Evolutionary conservation across 2,329 filamentous ascomycete genomes (phyloP).

Genomic region (Aspergillus proliferans): DNA sequence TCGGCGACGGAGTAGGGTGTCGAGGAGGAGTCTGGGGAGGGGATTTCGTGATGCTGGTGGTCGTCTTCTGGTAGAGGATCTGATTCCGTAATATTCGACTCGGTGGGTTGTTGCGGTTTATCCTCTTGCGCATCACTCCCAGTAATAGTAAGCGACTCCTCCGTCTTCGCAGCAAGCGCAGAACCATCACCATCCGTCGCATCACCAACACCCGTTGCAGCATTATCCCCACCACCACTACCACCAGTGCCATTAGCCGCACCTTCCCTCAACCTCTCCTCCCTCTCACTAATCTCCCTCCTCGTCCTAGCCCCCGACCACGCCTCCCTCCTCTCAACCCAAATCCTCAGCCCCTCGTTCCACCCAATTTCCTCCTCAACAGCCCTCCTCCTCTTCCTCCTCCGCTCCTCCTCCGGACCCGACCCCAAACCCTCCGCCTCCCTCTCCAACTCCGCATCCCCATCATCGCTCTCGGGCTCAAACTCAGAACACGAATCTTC

Average conservation of each 20-base stretch:
- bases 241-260: neutral
- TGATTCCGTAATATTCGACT: constrained; percentile 20
- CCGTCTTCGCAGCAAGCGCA: constrained; percentile 14
- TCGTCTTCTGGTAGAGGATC: constrained; percentile 34
- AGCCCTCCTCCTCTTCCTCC: constrained; percentile 52
- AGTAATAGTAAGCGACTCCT: constrained; percentile 17
- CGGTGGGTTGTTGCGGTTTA: constrained; percentile 18
- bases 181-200: constrained; percentile 5
- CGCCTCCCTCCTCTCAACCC: constrained; percentile 66
- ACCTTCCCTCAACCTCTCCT: constrained; percentile 8
- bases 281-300: constrained; percentile 18
- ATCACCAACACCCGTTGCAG: neutral
- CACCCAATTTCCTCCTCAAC: constrained; percentile 62
- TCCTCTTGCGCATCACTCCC: constrained; percentile 14
- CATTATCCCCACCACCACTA: neutral
- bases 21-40: constrained; percentile 1
- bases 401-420: constrained; percentile 34
- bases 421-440: constrained; percentile 29
- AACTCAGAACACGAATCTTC: constrained; percentile 33
- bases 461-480: constrained; percentile 20
- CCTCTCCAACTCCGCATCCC: constrained; percentile 19
- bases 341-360: constrained; percentile 79
- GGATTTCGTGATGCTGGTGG: constrained; percentile 23
- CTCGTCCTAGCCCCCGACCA: constrained; percentile 67
- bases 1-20: constrained; percentile 9